A percentile compares a stretch with the other conserved stretches of the same genome.
Conservation (phyloP, 495 filamentous ascomycete species). For the Aeminium ludgeri region DNA sequence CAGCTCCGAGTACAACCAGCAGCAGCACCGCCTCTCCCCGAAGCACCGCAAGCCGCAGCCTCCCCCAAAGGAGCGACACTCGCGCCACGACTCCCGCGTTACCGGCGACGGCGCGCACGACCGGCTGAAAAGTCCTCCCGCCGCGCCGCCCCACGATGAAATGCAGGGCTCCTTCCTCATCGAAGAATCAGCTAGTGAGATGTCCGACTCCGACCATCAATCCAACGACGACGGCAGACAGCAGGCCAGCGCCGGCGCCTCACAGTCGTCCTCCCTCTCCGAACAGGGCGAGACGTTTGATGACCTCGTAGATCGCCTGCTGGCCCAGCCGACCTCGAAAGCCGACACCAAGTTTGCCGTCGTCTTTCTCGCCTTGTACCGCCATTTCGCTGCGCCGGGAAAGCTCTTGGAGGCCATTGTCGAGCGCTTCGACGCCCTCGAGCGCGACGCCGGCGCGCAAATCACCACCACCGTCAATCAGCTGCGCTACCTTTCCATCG, state of each 20-base stretch:
- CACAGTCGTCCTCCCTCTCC: not conserved
- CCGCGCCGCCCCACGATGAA: conserved; percentile 5
- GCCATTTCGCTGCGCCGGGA: conserved; percentile 74
- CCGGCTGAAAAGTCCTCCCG: conserved; percentile 1
- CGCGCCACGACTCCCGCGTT: conserved; percentile 16
- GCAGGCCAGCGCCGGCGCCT: not conserved
- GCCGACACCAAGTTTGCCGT: conserved; percentile 68
- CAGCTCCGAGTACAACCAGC: conserved; percentile 21
- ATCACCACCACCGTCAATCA: conserved; percentile 63
- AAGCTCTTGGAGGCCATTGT: conserved; percentile 59
- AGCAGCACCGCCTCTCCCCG: no score
- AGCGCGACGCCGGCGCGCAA: conserved; percentile 35
- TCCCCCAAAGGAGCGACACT: conserved; percentile 4
- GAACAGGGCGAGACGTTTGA: conserved; percentile 46
- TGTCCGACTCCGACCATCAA: conserved; percentile 14
- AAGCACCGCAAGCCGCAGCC: no score
- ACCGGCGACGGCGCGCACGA: conserved; percentile 7
- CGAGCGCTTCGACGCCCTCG: conserved; percentile 46
- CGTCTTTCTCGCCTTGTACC: conserved; percentile 85
- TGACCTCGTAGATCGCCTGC: conserved; percentile 72
- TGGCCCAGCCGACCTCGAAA: conserved; percentile 67
- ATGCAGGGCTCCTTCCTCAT: conserved; percentile 15
- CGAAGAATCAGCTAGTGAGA: conserved; percentile 24
- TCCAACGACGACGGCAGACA: conserved; percentile 5
- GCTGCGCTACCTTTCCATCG: conserved; percentile 60